Conservation (phyloP, 148 eudicot genomes). For the Heliamphora exappendiculata region DNA sequence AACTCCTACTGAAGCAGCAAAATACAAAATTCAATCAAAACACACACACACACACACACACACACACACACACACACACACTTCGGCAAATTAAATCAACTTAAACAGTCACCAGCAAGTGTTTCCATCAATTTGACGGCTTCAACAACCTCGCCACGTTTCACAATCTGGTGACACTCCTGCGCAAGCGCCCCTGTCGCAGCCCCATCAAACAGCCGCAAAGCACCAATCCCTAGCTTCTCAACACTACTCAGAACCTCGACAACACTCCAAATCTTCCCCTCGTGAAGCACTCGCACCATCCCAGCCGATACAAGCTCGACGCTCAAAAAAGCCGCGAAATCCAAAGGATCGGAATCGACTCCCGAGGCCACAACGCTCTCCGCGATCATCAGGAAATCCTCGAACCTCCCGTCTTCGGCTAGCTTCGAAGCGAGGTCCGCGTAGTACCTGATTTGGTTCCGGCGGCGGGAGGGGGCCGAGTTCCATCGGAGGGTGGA, state of each 20-base stretch:
- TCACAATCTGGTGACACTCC: slow-evolving; percentile 31
- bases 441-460: slow-evolving; percentile 30
- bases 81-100: neutral
- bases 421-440: slow-evolving; percentile 55
- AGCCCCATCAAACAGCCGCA: slow-evolving; percentile 43
- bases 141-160: slow-evolving; percentile 33
- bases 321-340: slow-evolving; percentile 30
- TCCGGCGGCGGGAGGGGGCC: neutral
- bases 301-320: slow-evolving; percentile 39
- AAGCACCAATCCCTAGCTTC: slow-evolving; percentile 49
- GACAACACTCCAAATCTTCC: slow-evolving; percentile 27
- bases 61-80: neutral
- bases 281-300: slow-evolving; percentile 30
- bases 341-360: slow-evolving; percentile 14
- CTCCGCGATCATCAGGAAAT: slow-evolving; percentile 48
- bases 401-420: slow-evolving; percentile 41
- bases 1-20: neutral
- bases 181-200: slow-evolving; percentile 27
- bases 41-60: no score
- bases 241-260: slow-evolving; percentile 31
- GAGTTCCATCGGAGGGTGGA: slow-evolving; percentile 27
- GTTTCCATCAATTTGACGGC: slow-evolving; percentile 47
- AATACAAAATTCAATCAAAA: neutral
- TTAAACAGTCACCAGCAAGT: slow-evolving; percentile 37
- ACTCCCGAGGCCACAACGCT: slow-evolving; percentile 29